Evolutionary conservation across 1,284 basidiomycete species (phyloP).

Genomic region (Cryptococcus floricola): DNA sequence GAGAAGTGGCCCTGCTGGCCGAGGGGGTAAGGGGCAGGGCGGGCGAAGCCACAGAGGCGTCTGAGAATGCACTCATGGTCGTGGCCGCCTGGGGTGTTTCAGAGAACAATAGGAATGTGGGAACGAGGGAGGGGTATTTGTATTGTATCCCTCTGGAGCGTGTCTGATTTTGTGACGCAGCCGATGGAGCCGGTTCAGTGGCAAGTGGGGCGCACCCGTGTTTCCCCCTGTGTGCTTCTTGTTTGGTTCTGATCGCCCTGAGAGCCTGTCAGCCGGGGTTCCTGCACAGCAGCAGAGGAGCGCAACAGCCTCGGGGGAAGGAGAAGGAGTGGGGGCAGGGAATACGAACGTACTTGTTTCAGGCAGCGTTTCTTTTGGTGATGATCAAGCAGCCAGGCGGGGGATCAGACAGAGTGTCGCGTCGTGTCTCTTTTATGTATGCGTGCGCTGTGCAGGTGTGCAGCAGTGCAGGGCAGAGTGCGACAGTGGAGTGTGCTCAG

Average conservation of each 20-base stretch:
- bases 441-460: no score
- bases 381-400: no score
- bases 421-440: no score
- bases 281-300: not conserved
- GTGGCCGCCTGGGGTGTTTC: not conserved
- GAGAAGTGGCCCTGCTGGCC: not conserved
- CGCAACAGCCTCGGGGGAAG: not conserved
- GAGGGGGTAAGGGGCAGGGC: slow-evolving; percentile 12
- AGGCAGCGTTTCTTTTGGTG: no score
- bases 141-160: not conserved
- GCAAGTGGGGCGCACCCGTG: not conserved
- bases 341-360: no score
- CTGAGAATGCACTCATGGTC: slow-evolving; percentile 5
- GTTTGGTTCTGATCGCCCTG: not conserved
- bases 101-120: not conserved
- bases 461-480: no score
- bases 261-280: not conserved
- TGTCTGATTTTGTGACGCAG: not conserved
- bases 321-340: no score
- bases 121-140: not conserved
- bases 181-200: not conserved
- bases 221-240: not conserved
- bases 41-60: slow-evolving; percentile 9
- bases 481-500: no score
- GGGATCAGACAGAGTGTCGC: no score